Evolutionary conservation across 148 eudicot species (phyloP).

Genomic region (Rhododendron simsii): DNA sequence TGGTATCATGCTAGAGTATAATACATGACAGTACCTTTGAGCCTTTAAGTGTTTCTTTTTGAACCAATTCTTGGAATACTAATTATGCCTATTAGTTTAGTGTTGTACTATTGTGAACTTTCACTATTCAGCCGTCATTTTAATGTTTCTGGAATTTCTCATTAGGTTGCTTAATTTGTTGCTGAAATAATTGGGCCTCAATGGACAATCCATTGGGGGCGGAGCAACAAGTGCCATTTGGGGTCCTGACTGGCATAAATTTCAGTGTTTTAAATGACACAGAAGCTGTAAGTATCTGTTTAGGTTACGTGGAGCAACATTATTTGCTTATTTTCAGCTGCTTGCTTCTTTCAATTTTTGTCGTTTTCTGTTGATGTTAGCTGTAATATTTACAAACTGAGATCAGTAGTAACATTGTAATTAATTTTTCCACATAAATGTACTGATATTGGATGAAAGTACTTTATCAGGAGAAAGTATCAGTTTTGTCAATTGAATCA

Average conservation of each 20-base stretch:
- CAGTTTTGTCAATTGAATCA: conserved; percentile 51
- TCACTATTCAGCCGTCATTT: neutral
- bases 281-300: conserved; percentile 65
- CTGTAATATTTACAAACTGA: neutral
- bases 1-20: neutral
- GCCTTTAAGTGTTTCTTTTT: neutral
- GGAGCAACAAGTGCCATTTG: conserved; percentile 54
- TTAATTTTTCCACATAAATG: neutral
- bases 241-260: conserved; percentile 47
- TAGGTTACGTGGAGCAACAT: neutral
- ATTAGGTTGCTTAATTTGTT: conserved; percentile 17
- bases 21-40: neutral
- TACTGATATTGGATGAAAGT: neutral
- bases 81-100: neutral
- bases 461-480: conserved; percentile 55
- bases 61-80: neutral
- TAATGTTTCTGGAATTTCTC: conserved; percentile 6
- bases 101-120: neutral
- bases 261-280: conserved; percentile 52
- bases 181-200: conserved; percentile 21
- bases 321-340: neutral
- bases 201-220: conserved; percentile 45
- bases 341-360: neutral
- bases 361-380: neutral
- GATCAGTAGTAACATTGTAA: conserved; percentile 4